Evolutionary conservation across 164 flowering plant genomes (phyloP).

Genomic region (Saururus chinensis): DNA sequence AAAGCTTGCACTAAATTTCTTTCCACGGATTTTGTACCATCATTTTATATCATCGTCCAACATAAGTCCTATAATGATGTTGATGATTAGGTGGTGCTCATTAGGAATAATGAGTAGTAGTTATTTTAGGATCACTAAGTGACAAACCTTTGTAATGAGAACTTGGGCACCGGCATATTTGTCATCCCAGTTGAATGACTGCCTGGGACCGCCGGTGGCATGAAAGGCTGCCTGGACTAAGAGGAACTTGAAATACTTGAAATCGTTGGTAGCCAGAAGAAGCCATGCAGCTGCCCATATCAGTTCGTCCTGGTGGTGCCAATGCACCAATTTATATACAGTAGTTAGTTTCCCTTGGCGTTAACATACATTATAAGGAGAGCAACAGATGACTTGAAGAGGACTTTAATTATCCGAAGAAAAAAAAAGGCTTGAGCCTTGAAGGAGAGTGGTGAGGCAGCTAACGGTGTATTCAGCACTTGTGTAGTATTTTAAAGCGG

Average conservation of each 20-base stretch:
- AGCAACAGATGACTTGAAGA: too few species aligned
- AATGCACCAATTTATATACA: not conserved
- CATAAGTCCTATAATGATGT: too few species aligned
- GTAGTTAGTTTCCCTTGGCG: too few species aligned
- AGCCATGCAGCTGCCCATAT: slow-evolving; percentile 69
- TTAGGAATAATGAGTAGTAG: too few species aligned
- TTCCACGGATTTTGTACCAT: too few species aligned
- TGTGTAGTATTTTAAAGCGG: not conserved
- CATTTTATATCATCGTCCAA: too few species aligned
- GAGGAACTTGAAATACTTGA: slow-evolving; percentile 19
- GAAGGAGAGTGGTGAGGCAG: not conserved
- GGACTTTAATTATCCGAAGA: too few species aligned
- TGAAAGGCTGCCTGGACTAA: not conserved
- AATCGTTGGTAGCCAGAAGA: slow-evolving; percentile 26
- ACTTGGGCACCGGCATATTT: slow-evolving; percentile 43
- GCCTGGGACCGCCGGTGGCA: slow-evolving; percentile 19
- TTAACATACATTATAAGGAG: too few species aligned
- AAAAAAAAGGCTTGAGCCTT: not conserved
- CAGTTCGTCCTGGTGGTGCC: slow-evolving; percentile 27
- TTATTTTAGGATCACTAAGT: too few species aligned
- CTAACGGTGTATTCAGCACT: not conserved
- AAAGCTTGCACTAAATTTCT: too few species aligned
- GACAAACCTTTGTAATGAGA: slow-evolving; percentile 30
- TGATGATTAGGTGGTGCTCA: too few species aligned
- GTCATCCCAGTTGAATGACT: slow-evolving; percentile 48